Evolutionary conservation across 805 yeast genomes (phyloP), one percentile per base, ranked within the genome.

Genomic region (Lipomyces chichibuensis): DNA sequence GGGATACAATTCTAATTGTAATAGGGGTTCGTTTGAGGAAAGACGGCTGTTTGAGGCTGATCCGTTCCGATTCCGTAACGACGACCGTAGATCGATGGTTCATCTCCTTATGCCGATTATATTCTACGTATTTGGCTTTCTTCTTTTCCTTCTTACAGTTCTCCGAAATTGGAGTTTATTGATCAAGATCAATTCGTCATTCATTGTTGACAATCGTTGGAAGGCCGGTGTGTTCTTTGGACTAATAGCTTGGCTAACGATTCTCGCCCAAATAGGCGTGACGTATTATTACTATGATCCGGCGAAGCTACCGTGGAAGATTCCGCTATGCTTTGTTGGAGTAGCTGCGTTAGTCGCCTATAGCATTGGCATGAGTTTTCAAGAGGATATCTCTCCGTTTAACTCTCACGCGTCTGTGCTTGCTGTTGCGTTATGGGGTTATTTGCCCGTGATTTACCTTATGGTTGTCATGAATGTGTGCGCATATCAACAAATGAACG

Each of bases 11-110:
- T 29, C 43, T 39, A 27, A 35, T 8, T 2, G 56, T 59, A 5
- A 14, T 43, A 65, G 69, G 69, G 74, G 76, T 23, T 66, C 75
- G 17, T 75, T 75, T 51, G 76, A 75, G 59, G 75, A 74, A 37
- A 65, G 77, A 11, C 72, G 72, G 35, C 46, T 68, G 14, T 61
- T 58, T 33, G 76, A 75, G 49, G 72, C 62, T 14, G 75, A 74
- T 59, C 74, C 75, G 17, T 74, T 69, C 58, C 39, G 64, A 23
- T 74, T 67, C 60, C 66, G 64, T 51, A 55, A 59, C 37, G 58
- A 63, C 29, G 74, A 74, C 55, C 43, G 58, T n/a, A 56, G 76
- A n/a, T 58, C 72, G n/a, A 60, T 57, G 33, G 68, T 72, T 9
- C 66, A 73, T 35, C 65, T 75, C 37, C 39, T 73, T 11, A 69